A percentile compares a stretch with the other conserved stretches of the same genome.
Conservation (phyloP, 176 grass and related monocot species). For the Ananas comosus region DNA sequence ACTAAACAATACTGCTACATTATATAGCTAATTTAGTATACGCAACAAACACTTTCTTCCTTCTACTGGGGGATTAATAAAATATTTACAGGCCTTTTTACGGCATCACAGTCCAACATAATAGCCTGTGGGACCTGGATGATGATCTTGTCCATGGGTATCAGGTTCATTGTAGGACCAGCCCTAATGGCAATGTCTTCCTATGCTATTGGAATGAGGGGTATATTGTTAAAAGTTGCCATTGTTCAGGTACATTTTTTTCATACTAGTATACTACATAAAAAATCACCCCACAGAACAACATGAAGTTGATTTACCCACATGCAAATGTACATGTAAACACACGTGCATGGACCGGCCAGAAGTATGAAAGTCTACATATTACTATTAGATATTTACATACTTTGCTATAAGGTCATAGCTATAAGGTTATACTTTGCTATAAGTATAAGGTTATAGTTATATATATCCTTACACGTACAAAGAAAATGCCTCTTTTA, state of each 20-base stretch:
- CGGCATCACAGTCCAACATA: constrained; percentile 65
- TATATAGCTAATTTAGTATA: constrained; percentile 17
- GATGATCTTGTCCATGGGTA: constrained; percentile 48
- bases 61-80: not conserved
- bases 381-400: too few species aligned
- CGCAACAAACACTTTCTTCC: constrained; percentile 4
- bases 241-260: constrained; percentile 65
- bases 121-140: constrained; percentile 63
- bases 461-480: too few species aligned
- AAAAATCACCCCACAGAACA: not conserved
- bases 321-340: not conserved
- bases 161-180: constrained; percentile 84
- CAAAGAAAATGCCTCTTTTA: too few species aligned
- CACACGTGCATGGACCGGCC: not conserved
- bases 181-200: constrained; percentile 50
- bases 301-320: not conserved
- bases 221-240: constrained; percentile 51
- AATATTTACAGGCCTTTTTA: constrained; percentile 56
- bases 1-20: not conserved
- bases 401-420: too few species aligned
- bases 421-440: too few species aligned
- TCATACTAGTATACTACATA: not conserved
- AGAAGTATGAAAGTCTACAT: too few species aligned
- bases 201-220: constrained; percentile 55
- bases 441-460: too few species aligned